phyloP scores from a whole-genome alignment of 2,329 filamentous ascomycete species.

The Hypocrella siamensis region DNA sequence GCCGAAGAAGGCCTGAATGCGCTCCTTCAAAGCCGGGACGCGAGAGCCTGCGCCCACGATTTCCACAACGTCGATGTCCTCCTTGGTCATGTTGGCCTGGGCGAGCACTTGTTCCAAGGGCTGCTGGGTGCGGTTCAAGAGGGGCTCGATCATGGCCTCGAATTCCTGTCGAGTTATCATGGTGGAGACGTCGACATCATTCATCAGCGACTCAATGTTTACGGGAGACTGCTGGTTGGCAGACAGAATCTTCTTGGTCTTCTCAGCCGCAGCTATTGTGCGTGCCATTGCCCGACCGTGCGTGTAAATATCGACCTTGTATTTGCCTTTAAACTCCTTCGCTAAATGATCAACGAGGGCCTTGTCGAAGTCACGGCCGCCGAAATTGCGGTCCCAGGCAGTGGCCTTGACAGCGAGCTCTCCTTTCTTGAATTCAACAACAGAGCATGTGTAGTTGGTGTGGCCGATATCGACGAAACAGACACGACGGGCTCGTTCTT shows the following conservation, averaged over 20 bases:
- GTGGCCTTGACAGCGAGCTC: constrained; percentile 90
- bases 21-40: constrained; percentile 83
- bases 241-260: constrained; percentile 95
- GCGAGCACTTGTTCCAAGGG: constrained; percentile 84
- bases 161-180: constrained; percentile 91
- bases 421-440: constrained; percentile 95
- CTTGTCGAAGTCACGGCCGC: constrained; percentile 94
- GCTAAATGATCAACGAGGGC: constrained; percentile 88
- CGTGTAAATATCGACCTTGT: constrained; percentile 86
- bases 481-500: constrained; percentile 85
- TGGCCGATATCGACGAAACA: constrained; percentile 91
- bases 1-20: constrained; percentile 79
- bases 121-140: constrained; percentile 54
- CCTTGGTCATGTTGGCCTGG: constrained; percentile 79
- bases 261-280: constrained; percentile 79
- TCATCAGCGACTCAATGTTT: constrained; percentile 98
- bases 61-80: constrained; percentile 89
- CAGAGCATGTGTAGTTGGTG: constrained; percentile 86
- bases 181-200: constrained; percentile 79
- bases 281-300: constrained; percentile 84
- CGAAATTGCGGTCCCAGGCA: constrained; percentile 87
- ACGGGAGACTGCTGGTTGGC: constrained; percentile 85
- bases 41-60: constrained; percentile 90
- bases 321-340: constrained; percentile 92
- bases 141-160: constrained; percentile 75